Evolutionary conservation across 2,329 filamentous ascomycete genomes (phyloP), one percentile per base, ranked within the genome.

Genomic region (Pseudogymnoascus verrucosus): DNA sequence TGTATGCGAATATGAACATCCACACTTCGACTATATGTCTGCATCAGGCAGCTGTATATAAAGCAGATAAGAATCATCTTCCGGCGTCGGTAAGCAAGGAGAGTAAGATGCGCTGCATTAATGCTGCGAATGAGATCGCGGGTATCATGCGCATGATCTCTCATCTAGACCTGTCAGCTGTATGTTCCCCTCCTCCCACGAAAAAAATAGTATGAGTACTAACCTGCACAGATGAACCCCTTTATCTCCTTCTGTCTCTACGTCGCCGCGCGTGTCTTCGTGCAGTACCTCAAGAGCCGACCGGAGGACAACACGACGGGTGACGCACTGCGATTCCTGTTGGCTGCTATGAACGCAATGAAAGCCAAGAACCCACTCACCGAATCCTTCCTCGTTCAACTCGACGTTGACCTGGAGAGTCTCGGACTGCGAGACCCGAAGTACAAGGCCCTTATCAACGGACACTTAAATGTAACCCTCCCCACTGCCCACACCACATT

Each of bases 21-120:
- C 93, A 98, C 74, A 96, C 95, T 0, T 96, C 93, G 0, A 92
- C 91, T 1, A 98, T 99, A 62, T 98, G 93, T 74, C 79, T 99
- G n/a, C 95, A 99, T 72, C 95, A 99, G 77, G 95, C 93, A 2
- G 95, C 95, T 26, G 98, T 99, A 19, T 97, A 93, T 82, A 98
- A 97, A 74, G 92, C 93, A 0, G 93, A 98, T 71, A 95, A 92
- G 76, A 89, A 96, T 75, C 84, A 86, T 62, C 78, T 97, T 65
- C 87, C 91, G 0, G 79, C 83, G 1, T 87, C 89, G 16, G 88
- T 97, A 57, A 88, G 90, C 67, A 86, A 89, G 1, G 93, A 98
- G 73, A 96, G 93, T 75, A 97, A 96, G 75, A 85, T 95, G 12
- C 85, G 95, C 66, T 98, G 95, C 71, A 91, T 98, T 65, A 92